phyloP scores from a whole-genome alignment of 169 alveolate genomes.

The Plasmodium sp. region DNA sequence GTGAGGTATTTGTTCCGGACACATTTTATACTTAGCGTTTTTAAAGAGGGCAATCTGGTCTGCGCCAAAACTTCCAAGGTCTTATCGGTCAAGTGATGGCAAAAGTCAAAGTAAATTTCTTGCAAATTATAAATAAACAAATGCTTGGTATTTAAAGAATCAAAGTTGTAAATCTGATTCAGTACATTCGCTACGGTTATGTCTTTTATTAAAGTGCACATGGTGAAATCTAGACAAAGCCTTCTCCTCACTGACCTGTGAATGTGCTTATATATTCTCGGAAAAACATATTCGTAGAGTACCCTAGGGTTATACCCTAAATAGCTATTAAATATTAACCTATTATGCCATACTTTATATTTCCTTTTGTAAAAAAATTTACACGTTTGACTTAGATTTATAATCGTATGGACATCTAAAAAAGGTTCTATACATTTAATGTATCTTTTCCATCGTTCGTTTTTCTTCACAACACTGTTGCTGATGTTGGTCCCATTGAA shows the following conservation, averaged over 20 bases:
- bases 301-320: conserved; percentile 81
- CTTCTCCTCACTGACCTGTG: conserved; percentile 77
- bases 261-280: conserved; percentile 73
- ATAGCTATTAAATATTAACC: conserved; percentile 82
- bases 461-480: conserved; percentile 4
- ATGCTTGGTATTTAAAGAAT: conserved; percentile 76
- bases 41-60: conserved; percentile 87
- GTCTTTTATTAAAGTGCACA: conserved; percentile 86
- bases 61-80: conserved; percentile 89
- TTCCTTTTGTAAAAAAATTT: conserved; percentile 76
- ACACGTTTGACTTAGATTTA: conserved; percentile 85
- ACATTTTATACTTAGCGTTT: conserved; percentile 86
- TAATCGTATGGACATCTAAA: conserved; percentile 82
- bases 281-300: conserved; percentile 76
- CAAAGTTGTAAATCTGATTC: conserved; percentile 78
- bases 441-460: conserved; percentile 79
- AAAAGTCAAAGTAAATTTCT: conserved; percentile 86
- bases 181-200: conserved; percentile 85
- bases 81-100: conserved; percentile 89
- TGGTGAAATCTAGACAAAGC: conserved; percentile 84
- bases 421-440: conserved; percentile 79
- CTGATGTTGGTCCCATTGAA: background rate
- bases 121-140: conserved; percentile 80
- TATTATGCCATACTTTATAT: conserved; percentile 76
- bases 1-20: conserved; percentile 87